phyloP scores from a whole-genome alignment of 495 filamentous ascomycete genomes.

The Aspergillus sclerotiicarbonarius region DNA sequence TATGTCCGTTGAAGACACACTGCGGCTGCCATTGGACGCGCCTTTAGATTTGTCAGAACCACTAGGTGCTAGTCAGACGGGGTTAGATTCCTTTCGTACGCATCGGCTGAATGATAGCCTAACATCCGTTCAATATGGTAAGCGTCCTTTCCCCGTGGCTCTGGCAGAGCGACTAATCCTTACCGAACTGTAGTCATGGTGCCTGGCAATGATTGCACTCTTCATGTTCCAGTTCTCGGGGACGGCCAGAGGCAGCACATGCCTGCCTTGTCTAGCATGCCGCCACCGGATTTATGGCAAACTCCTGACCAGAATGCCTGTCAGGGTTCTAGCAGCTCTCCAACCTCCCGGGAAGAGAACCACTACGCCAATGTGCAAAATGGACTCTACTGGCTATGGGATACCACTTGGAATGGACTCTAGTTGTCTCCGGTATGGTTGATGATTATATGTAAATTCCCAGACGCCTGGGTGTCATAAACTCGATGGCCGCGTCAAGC shows the following conservation, averaged over 20 bases:
- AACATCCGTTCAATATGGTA: slow-evolving; percentile 28
- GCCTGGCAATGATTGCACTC: slow-evolving; percentile 10
- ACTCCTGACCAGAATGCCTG: background rate
- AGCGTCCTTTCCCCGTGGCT: background rate
- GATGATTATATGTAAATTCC: background rate
- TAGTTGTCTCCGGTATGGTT: background rate
- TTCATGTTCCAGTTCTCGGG: background rate
- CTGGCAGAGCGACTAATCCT: background rate
- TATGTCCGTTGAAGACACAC: slow-evolving; percentile 28
- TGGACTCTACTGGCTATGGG: slow-evolving; percentile 31
- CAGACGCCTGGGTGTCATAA: background rate
- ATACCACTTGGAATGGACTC: slow-evolving; percentile 27
- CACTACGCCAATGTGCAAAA: slow-evolving; percentile 14
- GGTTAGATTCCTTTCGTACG: slow-evolving; percentile 13
- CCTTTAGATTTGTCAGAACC: slow-evolving; percentile 13
- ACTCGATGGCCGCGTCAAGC: no score
- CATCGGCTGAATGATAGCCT: slow-evolving; percentile 27
- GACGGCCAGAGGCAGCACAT: background rate
- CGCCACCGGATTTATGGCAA: background rate
- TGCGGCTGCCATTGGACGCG: slow-evolving; percentile 23
- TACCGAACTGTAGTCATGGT: slow-evolving; percentile 9
- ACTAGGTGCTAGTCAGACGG: slow-evolving; percentile 3
- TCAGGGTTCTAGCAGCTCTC: background rate
- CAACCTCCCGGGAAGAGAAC: background rate
- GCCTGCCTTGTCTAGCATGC: background rate